Conservation (phyloP, 345 rosid genomes). For the Rhizophora mangle region DNA sequence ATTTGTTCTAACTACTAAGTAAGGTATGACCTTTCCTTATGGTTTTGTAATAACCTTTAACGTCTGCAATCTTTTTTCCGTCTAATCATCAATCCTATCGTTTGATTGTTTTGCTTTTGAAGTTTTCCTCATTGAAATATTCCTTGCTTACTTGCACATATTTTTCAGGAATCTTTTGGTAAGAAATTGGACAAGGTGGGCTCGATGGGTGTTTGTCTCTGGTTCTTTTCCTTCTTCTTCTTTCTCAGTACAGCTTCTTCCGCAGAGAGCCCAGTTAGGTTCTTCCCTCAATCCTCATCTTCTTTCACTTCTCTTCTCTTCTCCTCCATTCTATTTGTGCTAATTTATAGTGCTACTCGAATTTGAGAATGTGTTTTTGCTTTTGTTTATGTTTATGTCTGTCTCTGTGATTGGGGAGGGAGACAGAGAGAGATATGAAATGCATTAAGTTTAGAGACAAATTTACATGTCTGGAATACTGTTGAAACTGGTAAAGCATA, state of each 20-base stretch:
- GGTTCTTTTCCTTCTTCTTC: not conserved
- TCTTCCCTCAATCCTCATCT: conserved; percentile 15
- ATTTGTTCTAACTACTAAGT: not conserved
- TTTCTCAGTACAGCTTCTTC: conserved; percentile 8
- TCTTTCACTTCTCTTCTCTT: not conserved
- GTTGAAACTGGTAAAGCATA: conserved; percentile 1
- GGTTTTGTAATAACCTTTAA: not conserved
- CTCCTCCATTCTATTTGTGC: not conserved
- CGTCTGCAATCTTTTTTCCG: too few relatives aligned
- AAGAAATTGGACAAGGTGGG: conserved; percentile 19
- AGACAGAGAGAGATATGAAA: conserved; percentile 1
- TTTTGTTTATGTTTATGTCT: not conserved
- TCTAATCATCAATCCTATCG: not conserved
- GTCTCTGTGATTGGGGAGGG: not conserved
- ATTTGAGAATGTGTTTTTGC: not conserved
- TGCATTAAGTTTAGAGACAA: not conserved
- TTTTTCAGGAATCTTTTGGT: not conserved
- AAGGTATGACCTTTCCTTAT: conserved; percentile 9
- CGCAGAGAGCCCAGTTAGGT: conserved; percentile 34
- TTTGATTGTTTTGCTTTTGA: not conserved
- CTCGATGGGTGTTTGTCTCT: not conserved
- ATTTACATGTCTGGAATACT: conserved; percentile 14
- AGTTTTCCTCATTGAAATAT: not conserved
- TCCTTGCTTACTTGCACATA: not conserved
- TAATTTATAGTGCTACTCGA: not conserved